Conservation (phyloP, 2,329 filamentous ascomycete species). For the Ambrosiella beaveri region DNA sequence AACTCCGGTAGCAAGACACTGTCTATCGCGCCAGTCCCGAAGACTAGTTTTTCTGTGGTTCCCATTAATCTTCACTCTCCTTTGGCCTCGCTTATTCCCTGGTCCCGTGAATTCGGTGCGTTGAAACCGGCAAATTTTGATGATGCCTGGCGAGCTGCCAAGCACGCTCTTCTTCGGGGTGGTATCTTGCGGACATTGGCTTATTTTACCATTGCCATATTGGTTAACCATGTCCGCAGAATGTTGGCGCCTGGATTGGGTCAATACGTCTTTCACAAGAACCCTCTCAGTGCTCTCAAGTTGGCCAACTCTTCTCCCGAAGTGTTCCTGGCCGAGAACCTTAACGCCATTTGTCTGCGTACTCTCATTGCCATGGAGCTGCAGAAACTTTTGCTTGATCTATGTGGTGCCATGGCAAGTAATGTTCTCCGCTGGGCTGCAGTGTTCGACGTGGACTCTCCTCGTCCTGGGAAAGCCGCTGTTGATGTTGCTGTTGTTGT, state of each 20-base stretch:
- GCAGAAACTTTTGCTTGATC: constrained; percentile 14
- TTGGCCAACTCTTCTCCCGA: constrained; percentile 22
- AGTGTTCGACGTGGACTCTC: constrained; percentile 12
- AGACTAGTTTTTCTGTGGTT: constrained; percentile 8
- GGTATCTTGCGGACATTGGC: constrained; percentile 17
- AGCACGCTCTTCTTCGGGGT: constrained; percentile 16
- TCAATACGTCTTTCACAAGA: constrained; percentile 17
- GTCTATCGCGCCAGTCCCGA: constrained; percentile 4
- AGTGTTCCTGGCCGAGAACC: constrained; percentile 19
- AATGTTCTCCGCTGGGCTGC: constrained; percentile 12
- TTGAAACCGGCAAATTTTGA: constrained; percentile 9
- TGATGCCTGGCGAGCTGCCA: constrained; percentile 11
- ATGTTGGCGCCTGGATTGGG: constrained; percentile 19
- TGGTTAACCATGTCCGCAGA: constrained; percentile 24
- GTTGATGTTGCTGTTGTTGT: constrained; percentile 11
- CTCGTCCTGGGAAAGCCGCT: constrained; percentile 6
- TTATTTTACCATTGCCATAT: constrained; percentile 20
- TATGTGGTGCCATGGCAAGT: constrained; percentile 7
- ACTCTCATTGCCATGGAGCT: constrained; percentile 11
- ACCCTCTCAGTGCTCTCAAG: constrained; percentile 22
- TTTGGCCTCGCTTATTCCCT: constrained; percentile 3
- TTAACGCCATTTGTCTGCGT: constrained; percentile 13
- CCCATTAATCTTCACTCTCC: constrained; percentile 10
- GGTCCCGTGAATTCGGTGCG: constrained; percentile 3
- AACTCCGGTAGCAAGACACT: constrained; percentile 6